A percentile compares a stretch with the other conserved stretches of the same genome.
Evolutionary conservation across 2,329 filamentous ascomycete species (phyloP).

Genomic region (Paecilomyces niveus): DNA sequence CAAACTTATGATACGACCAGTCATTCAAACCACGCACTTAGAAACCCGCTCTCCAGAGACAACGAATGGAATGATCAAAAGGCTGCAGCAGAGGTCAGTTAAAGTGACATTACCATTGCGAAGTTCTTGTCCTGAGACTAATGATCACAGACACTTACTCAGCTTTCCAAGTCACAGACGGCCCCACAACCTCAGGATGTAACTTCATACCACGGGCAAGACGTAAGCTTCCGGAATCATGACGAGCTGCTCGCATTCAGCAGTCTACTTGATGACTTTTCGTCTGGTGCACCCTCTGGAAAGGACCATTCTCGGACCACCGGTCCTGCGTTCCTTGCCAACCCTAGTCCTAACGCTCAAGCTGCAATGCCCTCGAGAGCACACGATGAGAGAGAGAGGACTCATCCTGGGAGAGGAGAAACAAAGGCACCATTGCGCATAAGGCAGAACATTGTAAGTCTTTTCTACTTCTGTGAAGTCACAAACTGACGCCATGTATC

Average conservation of each 20-base stretch:
- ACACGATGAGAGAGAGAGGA: not conserved
- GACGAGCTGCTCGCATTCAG: not conserved
- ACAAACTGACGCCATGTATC: not conserved
- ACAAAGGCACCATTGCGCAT: not conserved
- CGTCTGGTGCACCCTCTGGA: no score
- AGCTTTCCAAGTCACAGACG: not conserved
- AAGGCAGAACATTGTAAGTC: not conserved
- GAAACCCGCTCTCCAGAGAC: not conserved
- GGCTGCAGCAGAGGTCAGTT: not conserved
- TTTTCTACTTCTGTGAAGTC: not conserved
- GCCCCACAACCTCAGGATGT: not conserved
- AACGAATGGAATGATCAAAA: not conserved
- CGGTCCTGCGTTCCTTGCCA: not conserved
- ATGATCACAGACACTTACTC: not conserved
- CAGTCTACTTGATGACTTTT: no score
- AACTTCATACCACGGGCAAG: not conserved
- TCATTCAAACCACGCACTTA: not conserved
- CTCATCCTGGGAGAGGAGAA: not conserved
- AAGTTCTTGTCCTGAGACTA: not conserved
- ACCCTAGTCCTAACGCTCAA: not conserved
- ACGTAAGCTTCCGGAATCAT: not conserved
- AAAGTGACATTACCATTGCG: not conserved
- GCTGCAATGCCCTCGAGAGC: not conserved
- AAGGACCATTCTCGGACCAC: no score
- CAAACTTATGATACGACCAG: not conserved